These are phyloP conservation scores for Coccomyxa subellipsoidea DNA, from an alignment of 163 green algal species.

Conservation along the genomic window DNA sequence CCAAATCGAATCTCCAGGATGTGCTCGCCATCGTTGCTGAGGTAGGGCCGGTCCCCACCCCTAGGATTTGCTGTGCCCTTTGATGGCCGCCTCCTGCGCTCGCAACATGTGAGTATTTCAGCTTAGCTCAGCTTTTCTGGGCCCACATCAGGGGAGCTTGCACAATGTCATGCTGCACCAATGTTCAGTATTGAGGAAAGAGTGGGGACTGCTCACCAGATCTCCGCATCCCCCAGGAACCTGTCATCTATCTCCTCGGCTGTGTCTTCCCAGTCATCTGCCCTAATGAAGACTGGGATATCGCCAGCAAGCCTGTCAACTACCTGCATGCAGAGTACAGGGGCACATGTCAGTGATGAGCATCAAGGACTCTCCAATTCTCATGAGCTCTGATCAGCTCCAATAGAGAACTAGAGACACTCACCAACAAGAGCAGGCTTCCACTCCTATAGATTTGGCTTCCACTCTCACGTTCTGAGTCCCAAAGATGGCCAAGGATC, in stretches of 20 bases:
- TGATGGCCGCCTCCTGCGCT: conserved; percentile 13
- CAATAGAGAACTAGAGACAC: too few species aligned
- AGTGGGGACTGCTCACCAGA: conserved; percentile 41
- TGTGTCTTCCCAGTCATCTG: conserved; percentile 64
- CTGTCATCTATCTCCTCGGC: conserved; percentile 79
- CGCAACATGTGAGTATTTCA: neutral
- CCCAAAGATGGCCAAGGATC: too few species aligned
- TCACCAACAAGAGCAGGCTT: too few species aligned
- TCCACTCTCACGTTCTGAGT: too few species aligned
- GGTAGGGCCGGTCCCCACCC: conserved; percentile 52
- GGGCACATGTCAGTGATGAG: too few species aligned
- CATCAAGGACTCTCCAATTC: too few species aligned
- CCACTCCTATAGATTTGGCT: too few species aligned
- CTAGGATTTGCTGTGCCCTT: conserved; percentile 35
- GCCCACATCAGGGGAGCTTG: neutral
- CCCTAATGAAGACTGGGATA: conserved; percentile 69
- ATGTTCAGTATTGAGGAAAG: too few species aligned
- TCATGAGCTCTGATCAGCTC: too few species aligned
- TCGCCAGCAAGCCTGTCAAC: conserved; percentile 48
- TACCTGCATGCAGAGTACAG: conserved; percentile 34
- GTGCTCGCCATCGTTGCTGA: conserved; percentile 51
- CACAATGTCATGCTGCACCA: neutral
- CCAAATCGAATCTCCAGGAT: conserved; percentile 69
- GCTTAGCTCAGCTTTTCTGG: neutral
- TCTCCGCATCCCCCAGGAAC: conserved; percentile 80